These are phyloP conservation scores for Gaultheria prostrata DNA, from an alignment of 148 eudicot genomes.

Conservation along the genomic window DNA sequence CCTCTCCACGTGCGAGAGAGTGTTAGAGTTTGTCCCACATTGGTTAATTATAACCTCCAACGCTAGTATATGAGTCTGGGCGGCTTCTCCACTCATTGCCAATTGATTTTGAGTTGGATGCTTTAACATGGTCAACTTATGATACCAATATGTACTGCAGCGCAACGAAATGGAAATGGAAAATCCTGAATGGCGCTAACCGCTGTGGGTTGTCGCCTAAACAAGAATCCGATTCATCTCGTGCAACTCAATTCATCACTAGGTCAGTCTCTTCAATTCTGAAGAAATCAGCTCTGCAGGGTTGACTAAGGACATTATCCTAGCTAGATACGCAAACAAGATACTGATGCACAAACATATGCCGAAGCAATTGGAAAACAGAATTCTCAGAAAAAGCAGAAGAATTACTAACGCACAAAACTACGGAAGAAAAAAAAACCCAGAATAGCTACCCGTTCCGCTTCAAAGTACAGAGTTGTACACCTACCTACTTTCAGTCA, in stretches of 20 bases:
- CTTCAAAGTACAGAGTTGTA: not conserved
- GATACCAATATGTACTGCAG: no score
- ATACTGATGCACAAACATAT: slow-evolving; percentile 1
- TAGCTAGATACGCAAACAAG: not conserved
- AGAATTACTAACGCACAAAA: not conserved
- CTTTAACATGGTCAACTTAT: no score
- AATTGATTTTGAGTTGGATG: no score
- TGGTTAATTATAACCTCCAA: no score
- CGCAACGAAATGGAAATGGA: no score
- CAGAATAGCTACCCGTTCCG: no score
- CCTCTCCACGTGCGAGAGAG: no score
- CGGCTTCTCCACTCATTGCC: no score
- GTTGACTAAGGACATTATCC: not conserved
- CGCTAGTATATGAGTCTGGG: no score
- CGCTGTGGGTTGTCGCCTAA: no score
- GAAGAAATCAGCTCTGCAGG: not conserved
- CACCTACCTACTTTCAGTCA: not conserved
- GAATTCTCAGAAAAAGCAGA: not conserved
- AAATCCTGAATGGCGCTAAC: no score
- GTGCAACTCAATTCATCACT: not conserved
- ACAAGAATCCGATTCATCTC: not conserved
- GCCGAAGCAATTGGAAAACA: not conserved
- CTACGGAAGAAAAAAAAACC: not conserved
- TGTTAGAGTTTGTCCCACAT: no score
- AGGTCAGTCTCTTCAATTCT: not conserved